Evolutionary conservation across 2,329 filamentous ascomycete species (phyloP).

Genomic region (Fusarium duplospermum): DNA sequence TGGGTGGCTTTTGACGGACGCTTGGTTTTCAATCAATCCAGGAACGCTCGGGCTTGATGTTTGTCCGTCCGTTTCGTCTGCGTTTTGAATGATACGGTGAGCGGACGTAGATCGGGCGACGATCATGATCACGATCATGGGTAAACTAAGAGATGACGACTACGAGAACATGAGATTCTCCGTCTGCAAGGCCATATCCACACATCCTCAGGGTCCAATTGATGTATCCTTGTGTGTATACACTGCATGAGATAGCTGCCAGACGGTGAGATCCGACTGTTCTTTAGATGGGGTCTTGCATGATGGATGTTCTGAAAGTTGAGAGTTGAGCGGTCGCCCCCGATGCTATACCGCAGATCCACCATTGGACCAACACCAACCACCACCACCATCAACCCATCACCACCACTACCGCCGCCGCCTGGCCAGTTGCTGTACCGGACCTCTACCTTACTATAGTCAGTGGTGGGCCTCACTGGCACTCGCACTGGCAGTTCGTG

Average conservation of each 20-base stretch:
- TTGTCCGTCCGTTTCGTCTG: constrained; percentile 20
- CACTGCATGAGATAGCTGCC: constrained; percentile 9
- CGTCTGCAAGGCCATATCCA: neutral
- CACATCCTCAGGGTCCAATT: neutral
- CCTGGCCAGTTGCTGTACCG: neutral
- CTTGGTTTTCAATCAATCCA: neutral
- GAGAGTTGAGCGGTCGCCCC: neutral
- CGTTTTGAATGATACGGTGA: neutral
- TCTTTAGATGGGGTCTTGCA: neutral
- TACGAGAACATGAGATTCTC: neutral
- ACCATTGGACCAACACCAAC: constrained; percentile 3
- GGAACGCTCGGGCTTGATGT: constrained; percentile 27
- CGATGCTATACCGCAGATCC: constrained; percentile 8
- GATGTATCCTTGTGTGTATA: neutral
- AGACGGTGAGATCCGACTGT: constrained; percentile 1
- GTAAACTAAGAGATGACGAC: neutral
- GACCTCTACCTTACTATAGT: neutral
- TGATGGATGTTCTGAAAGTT: neutral
- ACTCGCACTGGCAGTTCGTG: neutral
- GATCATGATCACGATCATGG: constrained; percentile 20
- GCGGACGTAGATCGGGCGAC: constrained; percentile 11
- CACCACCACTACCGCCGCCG: neutral
- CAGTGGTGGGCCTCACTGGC: neutral
- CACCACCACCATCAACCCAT: neutral
- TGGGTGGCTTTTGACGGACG: constrained; percentile 19